phyloP scores from a whole-genome alignment of 1,284 basidiomycete genomes.

The Cryptococcus hybrid region DNA sequence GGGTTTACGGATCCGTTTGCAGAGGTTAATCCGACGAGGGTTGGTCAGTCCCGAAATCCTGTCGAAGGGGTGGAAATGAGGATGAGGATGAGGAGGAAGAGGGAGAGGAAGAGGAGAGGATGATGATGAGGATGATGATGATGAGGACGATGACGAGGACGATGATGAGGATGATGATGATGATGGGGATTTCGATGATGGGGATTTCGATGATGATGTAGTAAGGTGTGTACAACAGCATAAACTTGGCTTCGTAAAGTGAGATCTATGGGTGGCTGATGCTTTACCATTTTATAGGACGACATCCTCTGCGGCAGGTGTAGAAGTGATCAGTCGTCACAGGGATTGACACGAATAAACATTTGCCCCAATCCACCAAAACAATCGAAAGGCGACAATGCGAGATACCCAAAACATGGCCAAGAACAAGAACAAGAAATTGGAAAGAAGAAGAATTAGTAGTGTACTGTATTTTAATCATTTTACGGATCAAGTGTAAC shows the following conservation, averaged over 20 bases:
- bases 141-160: background rate
- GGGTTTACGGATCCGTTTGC: slow-evolving; percentile 5
- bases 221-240: no score
- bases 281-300: slow-evolving; percentile 16
- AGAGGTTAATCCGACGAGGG: slow-evolving; percentile 16
- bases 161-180: background rate
- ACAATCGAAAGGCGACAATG: no score
- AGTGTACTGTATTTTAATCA: no score
- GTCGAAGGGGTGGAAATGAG: slow-evolving; percentile 23
- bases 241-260: no score
- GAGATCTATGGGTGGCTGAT: no score
- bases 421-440: no score
- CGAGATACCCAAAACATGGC: no score
- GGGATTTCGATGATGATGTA: no score
- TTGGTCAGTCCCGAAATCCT: slow-evolving; percentile 1
- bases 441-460: no score
- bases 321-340: slow-evolving; percentile 46
- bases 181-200: no score
- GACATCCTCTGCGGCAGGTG: slow-evolving; percentile 42
- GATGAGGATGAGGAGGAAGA: slow-evolving; percentile 41
- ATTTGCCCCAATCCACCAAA: background rate
- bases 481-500: no score
- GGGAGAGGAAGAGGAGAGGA: slow-evolving; percentile 34
- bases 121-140: background rate
- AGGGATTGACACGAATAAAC: slow-evolving; percentile 11